These are phyloP conservation scores for Daldinia vernicosa DNA, from an alignment of 495 filamentous ascomycete species.

Conservation along the genomic window DNA sequence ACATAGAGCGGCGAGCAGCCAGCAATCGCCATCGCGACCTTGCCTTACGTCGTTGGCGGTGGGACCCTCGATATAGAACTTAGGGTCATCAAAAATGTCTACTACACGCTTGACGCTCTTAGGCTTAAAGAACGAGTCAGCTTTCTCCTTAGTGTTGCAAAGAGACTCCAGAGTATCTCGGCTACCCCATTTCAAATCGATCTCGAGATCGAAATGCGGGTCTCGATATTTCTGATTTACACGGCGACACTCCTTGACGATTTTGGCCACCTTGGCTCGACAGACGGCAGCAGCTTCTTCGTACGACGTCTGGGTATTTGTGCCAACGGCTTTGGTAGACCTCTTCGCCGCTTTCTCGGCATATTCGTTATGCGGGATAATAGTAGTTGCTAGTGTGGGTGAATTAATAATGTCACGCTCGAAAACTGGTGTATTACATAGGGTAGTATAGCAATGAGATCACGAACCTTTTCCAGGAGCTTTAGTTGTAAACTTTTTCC, in stretches of 20 bases:
- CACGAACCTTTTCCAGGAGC: constrained; percentile 61
- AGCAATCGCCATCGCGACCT: constrained; percentile 86
- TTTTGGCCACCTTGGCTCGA: constrained; percentile 77
- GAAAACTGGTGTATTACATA: background rate
- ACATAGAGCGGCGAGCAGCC: constrained; percentile 87
- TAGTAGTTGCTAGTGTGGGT: constrained; percentile 65
- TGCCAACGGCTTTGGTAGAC: constrained; percentile 52
- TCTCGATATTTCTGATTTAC: constrained; percentile 93
- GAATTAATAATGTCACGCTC: background rate
- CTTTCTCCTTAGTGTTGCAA: constrained; percentile 45
- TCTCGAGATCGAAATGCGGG: constrained; percentile 86
- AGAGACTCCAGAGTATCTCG: constrained; percentile 73
- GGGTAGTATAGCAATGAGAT: background rate
- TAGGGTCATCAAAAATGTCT: constrained; percentile 88
- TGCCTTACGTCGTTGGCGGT: constrained; percentile 85
- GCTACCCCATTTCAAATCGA: constrained; percentile 71
- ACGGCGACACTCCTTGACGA: constrained; percentile 81
- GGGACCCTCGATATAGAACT: constrained; percentile 85
- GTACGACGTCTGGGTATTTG: constrained; percentile 67
- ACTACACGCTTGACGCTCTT: constrained; percentile 72
- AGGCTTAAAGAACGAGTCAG: constrained; percentile 56
- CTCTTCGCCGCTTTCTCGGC: constrained; percentile 72
- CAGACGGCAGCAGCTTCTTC: constrained; percentile 77
- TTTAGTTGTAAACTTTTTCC: constrained; percentile 77
- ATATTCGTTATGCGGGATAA: constrained; percentile 78